These are phyloP conservation scores for Begonia fuchsioides DNA, from an alignment of 306 rosid species.

Conservation along the genomic window DNA sequence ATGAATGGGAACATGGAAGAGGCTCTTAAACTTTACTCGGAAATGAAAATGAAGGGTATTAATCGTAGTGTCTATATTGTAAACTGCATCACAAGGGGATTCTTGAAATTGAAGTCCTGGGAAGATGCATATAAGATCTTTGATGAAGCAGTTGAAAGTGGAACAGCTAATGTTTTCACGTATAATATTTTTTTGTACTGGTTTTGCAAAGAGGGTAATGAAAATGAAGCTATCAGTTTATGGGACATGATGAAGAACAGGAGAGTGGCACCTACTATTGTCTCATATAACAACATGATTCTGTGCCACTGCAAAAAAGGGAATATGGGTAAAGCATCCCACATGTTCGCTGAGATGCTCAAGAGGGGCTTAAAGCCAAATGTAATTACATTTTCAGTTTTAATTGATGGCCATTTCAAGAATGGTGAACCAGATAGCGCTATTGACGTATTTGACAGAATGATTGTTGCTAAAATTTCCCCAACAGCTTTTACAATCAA, in stretches of 20 bases:
- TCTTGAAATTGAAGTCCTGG: constrained; percentile 20
- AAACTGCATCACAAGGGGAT: constrained; percentile 33
- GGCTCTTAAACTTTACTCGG: constrained; percentile 40
- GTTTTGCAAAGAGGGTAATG: constrained; percentile 34
- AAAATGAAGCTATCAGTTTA: constrained; percentile 37
- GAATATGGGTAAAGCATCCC: constrained; percentile 31
- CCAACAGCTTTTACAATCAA: constrained; percentile 35
- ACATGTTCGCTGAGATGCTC: constrained; percentile 29
- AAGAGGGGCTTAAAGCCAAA: constrained; percentile 47
- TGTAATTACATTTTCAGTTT: constrained; percentile 30
- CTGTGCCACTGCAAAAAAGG: constrained; percentile 48
- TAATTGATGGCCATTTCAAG: constrained; percentile 46
- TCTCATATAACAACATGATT: constrained; percentile 54
- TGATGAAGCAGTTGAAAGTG: constrained; percentile 49
- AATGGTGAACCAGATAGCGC: constrained; percentile 35
- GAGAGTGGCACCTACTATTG: constrained; percentile 35
- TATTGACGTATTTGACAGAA: constrained; percentile 32
- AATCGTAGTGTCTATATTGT: constrained; percentile 26
- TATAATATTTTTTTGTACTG: constrained; percentile 38
- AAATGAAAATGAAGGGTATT: constrained; percentile 40
- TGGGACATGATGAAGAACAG: constrained; percentile 41
- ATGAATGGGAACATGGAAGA: constrained; percentile 43
- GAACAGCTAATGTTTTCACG: constrained; percentile 32
- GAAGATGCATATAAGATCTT: constrained; percentile 37
- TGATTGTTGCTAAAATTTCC: constrained; percentile 37